Conservation (phyloP, 208 protist species). For the Acanthamoeba castellanii region DNA sequence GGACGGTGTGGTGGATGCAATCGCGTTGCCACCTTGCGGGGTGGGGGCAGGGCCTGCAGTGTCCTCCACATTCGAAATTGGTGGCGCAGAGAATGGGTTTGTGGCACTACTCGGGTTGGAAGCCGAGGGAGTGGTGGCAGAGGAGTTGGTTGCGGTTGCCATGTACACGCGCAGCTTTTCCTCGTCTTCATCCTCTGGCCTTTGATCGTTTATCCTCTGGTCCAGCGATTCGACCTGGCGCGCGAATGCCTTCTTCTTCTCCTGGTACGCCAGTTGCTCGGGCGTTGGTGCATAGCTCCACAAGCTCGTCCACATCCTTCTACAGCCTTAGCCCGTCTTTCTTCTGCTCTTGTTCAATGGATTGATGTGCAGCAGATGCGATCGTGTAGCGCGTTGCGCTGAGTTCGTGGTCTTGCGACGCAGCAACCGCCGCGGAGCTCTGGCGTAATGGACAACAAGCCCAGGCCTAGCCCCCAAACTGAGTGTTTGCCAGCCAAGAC, state of each 20-base stretch:
- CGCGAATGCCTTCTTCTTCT: neutral
- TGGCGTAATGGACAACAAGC: too few relatives aligned
- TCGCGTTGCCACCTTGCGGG: neutral
- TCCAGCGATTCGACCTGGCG: slow-evolving; percentile 28
- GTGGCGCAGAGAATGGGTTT: neutral
- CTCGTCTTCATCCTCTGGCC: slow-evolving; percentile 42
- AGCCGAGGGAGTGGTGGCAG: neutral
- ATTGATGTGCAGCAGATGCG: too few relatives aligned
- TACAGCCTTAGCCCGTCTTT: neutral
- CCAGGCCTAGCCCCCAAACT: too few relatives aligned
- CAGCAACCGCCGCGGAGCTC: too few relatives aligned
- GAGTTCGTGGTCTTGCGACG: too few relatives aligned
- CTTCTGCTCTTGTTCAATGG: neutral
- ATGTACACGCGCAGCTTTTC: neutral
- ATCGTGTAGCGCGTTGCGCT: too few relatives aligned
- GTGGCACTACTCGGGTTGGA: neutral
- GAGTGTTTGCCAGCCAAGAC: too few relatives aligned
- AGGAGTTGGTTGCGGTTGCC: neutral
- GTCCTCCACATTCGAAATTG: neutral
- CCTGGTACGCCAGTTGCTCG: neutral
- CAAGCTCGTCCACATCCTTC: slow-evolving; percentile 49
- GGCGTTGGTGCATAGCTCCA: slow-evolving; percentile 16
- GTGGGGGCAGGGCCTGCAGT: neutral
- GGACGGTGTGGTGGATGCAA: neutral
- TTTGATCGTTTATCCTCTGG: slow-evolving; percentile 27